Base-by-base conservation (phyloP, 805 yeast genomes). In the Komagataella ulmi region DNA sequence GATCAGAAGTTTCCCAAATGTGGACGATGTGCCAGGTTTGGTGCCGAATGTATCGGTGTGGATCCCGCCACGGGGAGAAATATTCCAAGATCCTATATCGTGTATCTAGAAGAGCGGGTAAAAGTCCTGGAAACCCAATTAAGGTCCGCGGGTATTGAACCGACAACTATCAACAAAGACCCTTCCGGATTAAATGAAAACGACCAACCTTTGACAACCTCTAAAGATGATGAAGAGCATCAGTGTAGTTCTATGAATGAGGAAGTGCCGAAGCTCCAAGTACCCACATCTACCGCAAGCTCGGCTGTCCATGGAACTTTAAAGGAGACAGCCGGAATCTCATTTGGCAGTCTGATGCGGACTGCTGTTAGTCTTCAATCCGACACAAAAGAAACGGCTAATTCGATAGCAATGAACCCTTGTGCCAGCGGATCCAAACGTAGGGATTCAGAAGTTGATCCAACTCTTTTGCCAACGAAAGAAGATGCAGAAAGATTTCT, bases 51-150 rank as follows among this genome's bases (percentile, higher is more conserved):
- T 66, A 80, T 88, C 3, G 88, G 95, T 0, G 65, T 86, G 3
- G 97, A 90, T 62, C 89, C 95, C 0, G 88, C 89, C 6, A 87
- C 96, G 0, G 95, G 96, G 0, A 71, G 95, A 51, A 88, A 85
- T 57, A 79, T 88, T 1, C 95, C 97, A 0, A 69, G 97, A 44
- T 84, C 88, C 2, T 85, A 85, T 60, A 78, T 88, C 3, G 74
- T 79, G 18, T 83, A 81, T 57, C 67, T 88, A 53, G 97, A 88
- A 61, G 81, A 79, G 52, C 68, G 81, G 44, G 70, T 88, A 2
- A 70, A 72, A 7, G 66, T 67, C n/a, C 67, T 88, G 54, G 87
- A 85, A 61, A 58, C 60, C 5, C 67, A 72, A 53, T 61, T 87
- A 24, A 63, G 65, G 53, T 66, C 65, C 12, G 59, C 68, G 53